These are phyloP conservation scores for Nitzschia inconspicua DNA, from an alignment of 108 stramenopile species.

Conservation along the genomic window DNA sequence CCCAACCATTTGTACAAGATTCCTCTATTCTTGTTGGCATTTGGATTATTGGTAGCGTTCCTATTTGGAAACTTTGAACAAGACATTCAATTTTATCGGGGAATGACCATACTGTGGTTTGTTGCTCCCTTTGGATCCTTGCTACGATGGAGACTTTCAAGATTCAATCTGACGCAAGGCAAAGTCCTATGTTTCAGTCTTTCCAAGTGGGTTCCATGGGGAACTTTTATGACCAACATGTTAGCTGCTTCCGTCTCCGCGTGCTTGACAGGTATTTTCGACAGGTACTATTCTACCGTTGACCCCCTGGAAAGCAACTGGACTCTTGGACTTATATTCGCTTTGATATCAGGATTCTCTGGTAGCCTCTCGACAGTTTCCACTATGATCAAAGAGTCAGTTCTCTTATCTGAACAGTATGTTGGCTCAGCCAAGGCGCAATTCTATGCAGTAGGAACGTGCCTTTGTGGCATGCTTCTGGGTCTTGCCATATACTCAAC, in stretches of 20 bases:
- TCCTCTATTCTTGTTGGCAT: constrained; percentile 16
- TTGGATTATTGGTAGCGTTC: constrained; percentile 33
- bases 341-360: constrained; percentile 52
- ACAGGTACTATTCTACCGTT: constrained; percentile 8
- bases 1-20: constrained; percentile 7
- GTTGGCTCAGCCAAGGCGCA: constrained; percentile 40
- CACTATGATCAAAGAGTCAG: constrained; percentile 63
- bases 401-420: constrained; percentile 30
- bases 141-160: constrained; percentile 51
- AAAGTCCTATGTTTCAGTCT: no score
- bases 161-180: constrained; percentile 30
- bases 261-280: constrained; percentile 20
- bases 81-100: constrained; percentile 53
- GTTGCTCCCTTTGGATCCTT: constrained; percentile 61
- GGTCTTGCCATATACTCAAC: constrained; percentile 51
- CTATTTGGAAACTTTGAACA: constrained; percentile 43
- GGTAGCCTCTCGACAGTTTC: constrained; percentile 81
- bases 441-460: constrained; percentile 45
- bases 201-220: constrained; percentile 58
- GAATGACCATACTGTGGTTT: constrained; percentile 43
- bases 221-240: constrained; percentile 67
- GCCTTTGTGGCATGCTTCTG: constrained; percentile 33
- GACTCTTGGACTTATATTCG: constrained; percentile 11
- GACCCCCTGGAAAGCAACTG: no score
- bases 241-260: constrained; percentile 43